A percentile compares a stretch with the other conserved stretches of the same genome.
phyloP scores from a whole-genome alignment of 257 asterid species.

The Solanum tacnaense region DNA sequence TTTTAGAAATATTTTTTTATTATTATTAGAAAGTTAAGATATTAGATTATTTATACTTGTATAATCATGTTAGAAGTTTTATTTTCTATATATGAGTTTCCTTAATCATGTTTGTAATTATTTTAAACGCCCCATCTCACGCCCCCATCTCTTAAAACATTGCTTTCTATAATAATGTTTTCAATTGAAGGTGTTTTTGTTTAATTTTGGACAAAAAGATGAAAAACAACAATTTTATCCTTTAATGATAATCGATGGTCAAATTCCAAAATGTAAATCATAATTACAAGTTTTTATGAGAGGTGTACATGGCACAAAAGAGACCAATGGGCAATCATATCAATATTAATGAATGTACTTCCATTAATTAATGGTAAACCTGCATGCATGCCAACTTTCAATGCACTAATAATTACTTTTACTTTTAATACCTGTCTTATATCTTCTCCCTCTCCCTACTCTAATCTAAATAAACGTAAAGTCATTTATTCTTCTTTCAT shows the following conservation, averaged over 20 bases:
- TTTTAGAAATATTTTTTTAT: too few relatives aligned
- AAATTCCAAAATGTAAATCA: background rate
- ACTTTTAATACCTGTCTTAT: background rate
- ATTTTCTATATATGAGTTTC: too few relatives aligned
- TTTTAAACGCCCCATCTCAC: too few relatives aligned
- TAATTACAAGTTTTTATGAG: background rate
- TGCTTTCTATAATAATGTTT: background rate
- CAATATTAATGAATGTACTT: background rate
- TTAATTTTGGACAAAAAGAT: background rate
- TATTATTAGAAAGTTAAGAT: too few relatives aligned
- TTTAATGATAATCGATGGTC: background rate
- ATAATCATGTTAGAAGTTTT: too few relatives aligned
- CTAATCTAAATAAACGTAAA: background rate
- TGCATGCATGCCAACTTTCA: background rate
- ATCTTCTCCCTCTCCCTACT: background rate
- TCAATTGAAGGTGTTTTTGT: too few relatives aligned
- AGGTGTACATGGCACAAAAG: background rate
- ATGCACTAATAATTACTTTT: background rate
- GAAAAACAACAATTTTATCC: background rate
- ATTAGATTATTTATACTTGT: too few relatives aligned
- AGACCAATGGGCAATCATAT: background rate
- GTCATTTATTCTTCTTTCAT: background rate
- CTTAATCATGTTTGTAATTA: too few relatives aligned
- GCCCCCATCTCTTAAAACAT: too few relatives aligned
- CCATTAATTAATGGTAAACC: background rate